These are phyloP conservation scores for Coemansia sp. DNA, from an alignment of 192 early-diverging fungal genomes.

Conservation along the genomic window DNA sequence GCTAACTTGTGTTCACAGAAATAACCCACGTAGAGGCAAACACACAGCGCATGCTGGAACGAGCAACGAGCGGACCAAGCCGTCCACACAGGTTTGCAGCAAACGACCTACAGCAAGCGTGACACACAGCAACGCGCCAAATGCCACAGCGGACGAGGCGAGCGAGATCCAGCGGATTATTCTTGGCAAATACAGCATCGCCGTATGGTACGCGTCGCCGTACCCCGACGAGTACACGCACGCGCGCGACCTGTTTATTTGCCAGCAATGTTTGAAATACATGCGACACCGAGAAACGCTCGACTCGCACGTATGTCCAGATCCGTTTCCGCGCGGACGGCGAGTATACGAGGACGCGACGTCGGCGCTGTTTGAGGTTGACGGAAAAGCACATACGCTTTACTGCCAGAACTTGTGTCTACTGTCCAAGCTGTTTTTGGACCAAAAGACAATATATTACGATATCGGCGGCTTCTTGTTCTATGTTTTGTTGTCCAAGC, in stretches of 20 bases:
- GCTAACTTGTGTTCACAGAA: too few relatives aligned
- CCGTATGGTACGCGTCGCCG: constrained; percentile 91
- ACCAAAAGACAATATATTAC: constrained; percentile 95
- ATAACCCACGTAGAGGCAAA: neutral
- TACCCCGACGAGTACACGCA: constrained; percentile 87
- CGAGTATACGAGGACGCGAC: constrained; percentile 74
- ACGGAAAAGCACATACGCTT: constrained; percentile 83
- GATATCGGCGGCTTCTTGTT: constrained; percentile 93
- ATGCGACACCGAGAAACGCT: constrained; percentile 72
- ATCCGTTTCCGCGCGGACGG: constrained; percentile 75
- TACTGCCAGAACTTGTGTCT: constrained; percentile 96
- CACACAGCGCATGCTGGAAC: neutral
- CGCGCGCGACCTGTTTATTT: constrained; percentile 72
- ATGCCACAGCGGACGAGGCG: neutral
- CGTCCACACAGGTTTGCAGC: neutral
- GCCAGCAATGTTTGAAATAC: constrained; percentile 93
- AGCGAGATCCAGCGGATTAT: constrained; percentile 52
- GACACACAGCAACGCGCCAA: neutral
- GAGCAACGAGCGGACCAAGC: neutral
- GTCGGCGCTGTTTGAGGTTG: constrained; percentile 69
- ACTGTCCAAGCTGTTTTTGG: constrained; percentile 90
- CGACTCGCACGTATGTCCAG: constrained; percentile 54
- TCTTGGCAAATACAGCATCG: constrained; percentile 81
- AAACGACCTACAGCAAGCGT: neutral
- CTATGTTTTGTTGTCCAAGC: constrained; percentile 69